A percentile compares a stretch with the other conserved stretches of the same genome.
phyloP scores from a whole-genome alignment of 129 eudicot genomes.

The Pittosporum tobira region DNA sequence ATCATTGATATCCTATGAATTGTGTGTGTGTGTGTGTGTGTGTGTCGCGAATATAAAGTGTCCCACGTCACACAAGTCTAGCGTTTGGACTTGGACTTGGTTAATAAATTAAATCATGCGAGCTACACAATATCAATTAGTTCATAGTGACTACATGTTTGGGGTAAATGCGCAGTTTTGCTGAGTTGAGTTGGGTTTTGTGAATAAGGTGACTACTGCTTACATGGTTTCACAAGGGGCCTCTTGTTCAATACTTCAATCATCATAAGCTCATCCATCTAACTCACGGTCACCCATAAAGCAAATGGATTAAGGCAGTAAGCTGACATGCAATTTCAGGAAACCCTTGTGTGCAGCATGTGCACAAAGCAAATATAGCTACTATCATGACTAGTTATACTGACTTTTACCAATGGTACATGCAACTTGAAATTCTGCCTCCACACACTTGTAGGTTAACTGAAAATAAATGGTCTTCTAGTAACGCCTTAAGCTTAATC shows the following conservation, averaged over 20 bases:
- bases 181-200: background rate
- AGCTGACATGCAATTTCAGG: background rate
- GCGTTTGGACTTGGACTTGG: too few relatives aligned
- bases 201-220: background rate
- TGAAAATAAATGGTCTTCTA: background rate
- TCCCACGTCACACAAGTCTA: too few relatives aligned
- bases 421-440: background rate
- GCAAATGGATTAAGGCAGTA: background rate
- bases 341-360: too few relatives aligned
- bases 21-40: background rate
- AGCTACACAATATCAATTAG: too few relatives aligned
- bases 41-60: too few relatives aligned
- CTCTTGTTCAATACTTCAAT: background rate
- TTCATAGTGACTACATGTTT: too few relatives aligned
- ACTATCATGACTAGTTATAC: background rate
- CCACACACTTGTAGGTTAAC: background rate
- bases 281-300: background rate
- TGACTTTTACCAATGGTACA: background rate
- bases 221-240: too few relatives aligned
- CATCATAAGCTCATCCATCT: background rate
- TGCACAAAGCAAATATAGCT: background rate
- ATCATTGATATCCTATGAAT: background rate
- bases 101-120: too few relatives aligned
- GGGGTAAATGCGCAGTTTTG: background rate
- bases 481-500: too few relatives aligned